Evolutionary conservation across 495 filamentous ascomycete genomes (phyloP), one percentile per base, ranked within the genome.

Genomic region (Lophiotrema nucula): DNA sequence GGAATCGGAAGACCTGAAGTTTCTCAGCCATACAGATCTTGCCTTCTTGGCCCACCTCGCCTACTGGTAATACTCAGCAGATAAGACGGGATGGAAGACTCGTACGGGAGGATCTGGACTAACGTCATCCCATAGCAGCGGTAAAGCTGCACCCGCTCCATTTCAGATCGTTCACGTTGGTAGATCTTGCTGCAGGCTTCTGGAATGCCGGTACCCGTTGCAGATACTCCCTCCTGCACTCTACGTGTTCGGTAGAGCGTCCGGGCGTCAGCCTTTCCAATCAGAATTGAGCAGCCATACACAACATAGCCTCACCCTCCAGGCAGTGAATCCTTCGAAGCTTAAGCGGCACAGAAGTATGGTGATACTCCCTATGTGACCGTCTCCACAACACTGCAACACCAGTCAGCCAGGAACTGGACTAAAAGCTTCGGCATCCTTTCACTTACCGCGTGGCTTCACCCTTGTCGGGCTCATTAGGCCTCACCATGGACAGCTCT

Each of bases 221-320:
- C 31, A 35, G 8, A 15, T 15, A 35, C 31, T 35, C 31, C 8
- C 31, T 35, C 31, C 31, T 8, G 31, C 15, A 35, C 8, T 8
- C 8, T 15, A 8, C 8, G 8, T 35, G 31, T 35, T 8, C 15
- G 31, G 31, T 35, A 8, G 8, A 35, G 31, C 15, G 31, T 15
- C 31, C 31, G 31, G 31, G 31, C 31, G 31, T 35, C 31, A 8
- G 15, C 15, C 31, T 35, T 35, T 35, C 31, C 31, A 35, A 35
- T 35, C 31, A 35, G 31, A 35, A 8, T 15, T 35, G 8, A 45
- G 26, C 21, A 26, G 22, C 44, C 18, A 2, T 24, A 43, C 53
- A 23, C 35, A 46, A 58, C 55, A 58, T 58, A 58, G 55, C 55
- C 55, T 50, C 55, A 39, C 3, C 2, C 28, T 45, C 27, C 15